Base-by-base conservation (phyloP, 106 monocot species). In the Dendrobium nobile region DNA sequence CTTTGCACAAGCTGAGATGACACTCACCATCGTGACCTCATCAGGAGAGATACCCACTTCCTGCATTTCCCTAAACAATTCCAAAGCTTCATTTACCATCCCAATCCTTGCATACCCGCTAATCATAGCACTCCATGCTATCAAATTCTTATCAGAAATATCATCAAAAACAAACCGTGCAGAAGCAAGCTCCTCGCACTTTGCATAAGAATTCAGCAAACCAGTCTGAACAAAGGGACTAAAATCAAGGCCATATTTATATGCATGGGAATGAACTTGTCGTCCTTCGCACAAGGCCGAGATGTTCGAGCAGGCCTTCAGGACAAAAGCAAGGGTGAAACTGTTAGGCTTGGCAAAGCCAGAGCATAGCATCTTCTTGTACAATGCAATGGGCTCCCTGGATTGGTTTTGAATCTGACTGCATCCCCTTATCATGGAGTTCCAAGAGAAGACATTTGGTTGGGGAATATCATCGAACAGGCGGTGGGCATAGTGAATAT, bases 1-100 rank as follows among this genome's bases (percentile, higher is more conserved):
- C 77, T 89, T 95, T 5, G 98, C 89, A 48, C 95, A 95, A 26
- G 98, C 98, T 1, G 92, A 91, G n/a, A 99, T 91, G 8, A 99
- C 89, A 55, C 92, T 89, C 47, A 99, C 92, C 95, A 99, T 95
- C 1, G 98, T 95, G 24, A 99, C 89, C 89, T 95, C 95, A 84
- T 95, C 95, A 22, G 95, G 98, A 27, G 19, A 40, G n/a, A 93
- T 79, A 6, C 86, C 89, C 41, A 47, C 82, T 45, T 82, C 88
- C 58, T 95, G 92, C 93, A 95, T 93, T 43, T 91, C 81, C 80
- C 88, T 84, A 75, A 99, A 99, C 84, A 99, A 51, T 2, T 42
- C 88, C 77, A 99, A 70, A 13, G 92, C 87, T 81, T 95, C 92
- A 73, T 95, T 91, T 13, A 89, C 92, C 87, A 89, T 79, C 41